phyloP scores from a whole-genome alignment of 495 filamentous ascomycete species.

The Pseudevernia furfuracea region DNA sequence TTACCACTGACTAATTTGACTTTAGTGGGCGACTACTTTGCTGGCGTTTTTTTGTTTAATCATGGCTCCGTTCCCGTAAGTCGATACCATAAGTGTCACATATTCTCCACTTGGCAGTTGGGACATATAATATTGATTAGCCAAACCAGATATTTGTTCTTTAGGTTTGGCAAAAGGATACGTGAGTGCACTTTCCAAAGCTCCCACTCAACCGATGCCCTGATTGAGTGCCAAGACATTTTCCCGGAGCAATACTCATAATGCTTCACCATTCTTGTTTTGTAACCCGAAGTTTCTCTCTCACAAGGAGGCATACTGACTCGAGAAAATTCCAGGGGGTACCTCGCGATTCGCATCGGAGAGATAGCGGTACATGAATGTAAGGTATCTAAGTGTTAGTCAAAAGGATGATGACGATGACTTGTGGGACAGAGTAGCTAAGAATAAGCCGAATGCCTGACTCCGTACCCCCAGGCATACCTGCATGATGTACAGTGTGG shows the following conservation, averaged over 20 bases:
- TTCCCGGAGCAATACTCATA: not conserved
- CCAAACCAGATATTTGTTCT: slow-evolving; percentile 52
- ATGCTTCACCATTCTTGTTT: not conserved
- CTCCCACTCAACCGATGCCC: not conserved
- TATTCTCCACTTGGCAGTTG: not conserved
- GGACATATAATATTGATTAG: slow-evolving; percentile 4
- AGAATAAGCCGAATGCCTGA: not conserved
- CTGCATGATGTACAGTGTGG: slow-evolving; percentile 9
- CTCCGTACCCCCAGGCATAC: slow-evolving; percentile 8
- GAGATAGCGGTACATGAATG: slow-evolving; percentile 6
- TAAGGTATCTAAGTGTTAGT: not conserved
- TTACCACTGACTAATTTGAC: not conserved
- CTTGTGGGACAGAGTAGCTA: not conserved
- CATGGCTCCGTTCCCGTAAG: slow-evolving; percentile 63
- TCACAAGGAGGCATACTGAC: not conserved
- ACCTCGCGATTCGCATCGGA: slow-evolving; percentile 46
- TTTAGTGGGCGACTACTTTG: slow-evolving; percentile 60
- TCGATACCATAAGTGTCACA: slow-evolving; percentile 12
- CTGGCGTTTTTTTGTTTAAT: slow-evolving; percentile 61
- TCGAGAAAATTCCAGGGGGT: slow-evolving; percentile 13
- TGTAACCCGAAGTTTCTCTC: not conserved
- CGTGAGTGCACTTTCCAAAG: slow-evolving; percentile 30
- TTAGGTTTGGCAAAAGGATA: slow-evolving; percentile 50
- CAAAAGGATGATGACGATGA: not conserved
- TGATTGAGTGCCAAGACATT: not conserved